Percentiles rank a stretch among this genome's conserved stretches.
phyloP scores from a whole-genome alignment of 2,329 filamentous ascomycete species.

The Phyllosticta paracitricarpa region DNA sequence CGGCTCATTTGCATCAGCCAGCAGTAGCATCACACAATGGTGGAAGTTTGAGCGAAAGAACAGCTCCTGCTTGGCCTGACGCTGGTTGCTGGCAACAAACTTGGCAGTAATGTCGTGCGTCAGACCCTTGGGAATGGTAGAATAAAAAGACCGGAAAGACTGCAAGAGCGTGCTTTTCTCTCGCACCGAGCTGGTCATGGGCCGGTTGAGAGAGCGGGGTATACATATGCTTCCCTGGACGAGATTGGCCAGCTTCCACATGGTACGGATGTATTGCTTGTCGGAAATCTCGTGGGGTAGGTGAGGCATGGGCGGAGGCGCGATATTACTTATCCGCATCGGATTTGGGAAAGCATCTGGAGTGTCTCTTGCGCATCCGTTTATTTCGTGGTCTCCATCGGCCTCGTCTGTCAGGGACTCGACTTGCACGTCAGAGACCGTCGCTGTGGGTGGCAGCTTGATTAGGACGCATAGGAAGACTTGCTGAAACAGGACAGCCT shows the following conservation, averaged over 20 bases:
- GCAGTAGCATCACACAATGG: conserved; percentile 71
- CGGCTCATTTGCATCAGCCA: conserved; percentile 57
- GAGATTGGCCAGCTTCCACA: conserved; percentile 69
- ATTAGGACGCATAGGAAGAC: conserved; percentile 71
- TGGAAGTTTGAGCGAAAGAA: conserved; percentile 76
- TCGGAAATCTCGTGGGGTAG: conserved; percentile 28
- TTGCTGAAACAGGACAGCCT: conserved; percentile 70
- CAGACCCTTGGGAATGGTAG: conserved; percentile 61
- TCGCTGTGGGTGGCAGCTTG: conserved; percentile 66
- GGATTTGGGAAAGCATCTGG: conserved; percentile 28
- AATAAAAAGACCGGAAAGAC: conserved; percentile 61
- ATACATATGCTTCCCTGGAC: conserved; percentile 69
- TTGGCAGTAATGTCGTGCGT: conserved; percentile 42
- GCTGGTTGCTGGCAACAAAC: conserved; percentile 41
- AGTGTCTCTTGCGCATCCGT: conserved; percentile 32
- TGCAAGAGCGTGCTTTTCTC: conserved; percentile 61
- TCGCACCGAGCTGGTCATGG: conserved; percentile 57
- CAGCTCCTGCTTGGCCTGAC: conserved; percentile 62
- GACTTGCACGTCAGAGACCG: conserved; percentile 68
- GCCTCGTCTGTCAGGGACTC: conserved; percentile 61
- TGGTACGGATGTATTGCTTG: conserved; percentile 56
- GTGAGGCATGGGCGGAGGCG: conserved; percentile 23
- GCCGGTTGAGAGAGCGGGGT: conserved; percentile 62
- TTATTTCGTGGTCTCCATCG: conserved; percentile 52
- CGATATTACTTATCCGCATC: conserved; percentile 43